Conservation (phyloP, 75 land plant genomes). For the Pinus albicaulis region DNA sequence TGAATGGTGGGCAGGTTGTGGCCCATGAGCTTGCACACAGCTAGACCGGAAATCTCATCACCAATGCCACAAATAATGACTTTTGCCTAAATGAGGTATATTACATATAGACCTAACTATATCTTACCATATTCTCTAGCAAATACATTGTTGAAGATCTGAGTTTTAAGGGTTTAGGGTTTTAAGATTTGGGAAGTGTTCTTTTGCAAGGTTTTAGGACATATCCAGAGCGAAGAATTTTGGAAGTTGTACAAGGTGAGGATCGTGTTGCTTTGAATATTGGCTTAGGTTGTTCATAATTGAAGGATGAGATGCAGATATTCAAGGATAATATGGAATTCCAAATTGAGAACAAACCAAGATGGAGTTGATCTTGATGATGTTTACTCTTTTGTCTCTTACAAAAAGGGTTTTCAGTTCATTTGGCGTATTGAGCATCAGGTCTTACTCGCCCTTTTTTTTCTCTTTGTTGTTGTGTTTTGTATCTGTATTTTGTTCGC, state of each 20-base stretch:
- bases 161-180: background rate
- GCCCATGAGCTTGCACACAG: conserved; percentile 97
- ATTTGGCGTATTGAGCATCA: conserved; percentile 79
- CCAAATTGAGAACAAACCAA: conserved; percentile 75
- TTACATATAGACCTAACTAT: background rate
- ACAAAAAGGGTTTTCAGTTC: conserved; percentile 92
- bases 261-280: conserved; percentile 66
- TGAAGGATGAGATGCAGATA: conserved; percentile 64
- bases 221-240: conserved; percentile 87
- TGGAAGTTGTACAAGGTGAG: conserved; percentile 80
- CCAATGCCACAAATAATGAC: conserved; percentile 84
- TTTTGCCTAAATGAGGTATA: conserved; percentile 95
- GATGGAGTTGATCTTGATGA: conserved; percentile 89
- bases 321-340: conserved; percentile 88
- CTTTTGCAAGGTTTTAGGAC: conserved; percentile 77
- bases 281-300: conserved; percentile 86
- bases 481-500: background rate
- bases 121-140: too few species aligned
- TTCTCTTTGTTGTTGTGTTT: background rate
- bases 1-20: conserved; percentile 79
- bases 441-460: conserved; percentile 27
- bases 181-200: background rate
- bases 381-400: conserved; percentile 80
- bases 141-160: too few species aligned
- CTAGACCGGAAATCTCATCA: conserved; percentile 95